Evolutionary conservation across 768 basidiomycete species (phyloP).

Genomic region (Calocybe cyanea): DNA sequence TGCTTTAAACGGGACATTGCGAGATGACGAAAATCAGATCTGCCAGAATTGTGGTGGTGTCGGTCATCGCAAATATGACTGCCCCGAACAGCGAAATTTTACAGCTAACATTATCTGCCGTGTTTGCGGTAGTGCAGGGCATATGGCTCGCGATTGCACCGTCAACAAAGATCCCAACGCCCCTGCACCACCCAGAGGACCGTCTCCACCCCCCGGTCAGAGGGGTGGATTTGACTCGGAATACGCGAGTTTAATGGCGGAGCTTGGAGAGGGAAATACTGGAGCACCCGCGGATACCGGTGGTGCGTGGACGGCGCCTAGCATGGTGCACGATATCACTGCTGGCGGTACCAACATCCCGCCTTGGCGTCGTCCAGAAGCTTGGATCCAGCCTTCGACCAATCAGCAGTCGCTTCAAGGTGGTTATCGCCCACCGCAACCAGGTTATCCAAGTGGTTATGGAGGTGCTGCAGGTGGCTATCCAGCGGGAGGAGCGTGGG

Average conservation of each 20-base stretch:
- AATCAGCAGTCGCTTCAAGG: constrained; percentile 43
- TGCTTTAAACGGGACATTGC: constrained; percentile 95
- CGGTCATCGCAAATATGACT: constrained; percentile 98
- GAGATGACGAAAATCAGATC: constrained; percentile 99
- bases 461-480: constrained; percentile 39
- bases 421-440: constrained; percentile 70
- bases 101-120: constrained; percentile 99
- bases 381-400: constrained; percentile 64
- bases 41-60: constrained; percentile 96
- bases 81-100: constrained; percentile 97
- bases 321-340: constrained; percentile 60
- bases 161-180: constrained; percentile 89
- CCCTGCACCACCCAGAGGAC: constrained; percentile 36
- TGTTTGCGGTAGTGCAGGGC: constrained; percentile 95
- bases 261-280: constrained; percentile 83
- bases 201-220: constrained; percentile 47
- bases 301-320: constrained; percentile 48
- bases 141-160: constrained; percentile 98
- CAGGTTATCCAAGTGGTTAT: constrained; percentile 48
- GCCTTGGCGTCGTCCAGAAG: constrained; percentile 89
- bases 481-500: constrained; percentile 39
- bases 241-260: constrained; percentile 96
- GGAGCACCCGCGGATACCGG: constrained; percentile 47
- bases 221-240: constrained; percentile 94
- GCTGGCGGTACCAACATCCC: constrained; percentile 79